Conservation (phyloP, 2,329 filamentous ascomycete genomes). For the Leptodontidium sp. region DNA sequence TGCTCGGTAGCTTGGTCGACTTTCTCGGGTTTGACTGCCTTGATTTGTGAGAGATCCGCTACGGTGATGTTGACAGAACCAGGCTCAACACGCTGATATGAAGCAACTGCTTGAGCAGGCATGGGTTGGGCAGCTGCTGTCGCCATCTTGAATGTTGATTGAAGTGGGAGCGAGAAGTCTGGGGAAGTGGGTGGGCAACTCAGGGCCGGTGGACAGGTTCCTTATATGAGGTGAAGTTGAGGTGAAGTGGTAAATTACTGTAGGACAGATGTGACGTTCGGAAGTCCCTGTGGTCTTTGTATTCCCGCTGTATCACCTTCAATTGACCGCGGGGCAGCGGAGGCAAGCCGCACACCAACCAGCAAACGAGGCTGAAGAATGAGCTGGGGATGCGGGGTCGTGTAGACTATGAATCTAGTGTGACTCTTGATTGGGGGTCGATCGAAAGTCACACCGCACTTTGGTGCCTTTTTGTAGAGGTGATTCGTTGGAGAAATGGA, state of each 20-base stretch:
- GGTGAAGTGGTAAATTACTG: too few relatives aligned
- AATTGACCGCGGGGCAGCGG: too few relatives aligned
- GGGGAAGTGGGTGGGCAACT: neutral
- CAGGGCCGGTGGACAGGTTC: too few relatives aligned
- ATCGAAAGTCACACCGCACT: too few relatives aligned
- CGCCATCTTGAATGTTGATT: constrained; percentile 26
- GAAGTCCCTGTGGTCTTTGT: neutral
- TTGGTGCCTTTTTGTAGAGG: neutral
- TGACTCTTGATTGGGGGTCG: too few relatives aligned
- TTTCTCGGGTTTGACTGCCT: constrained; percentile 44
- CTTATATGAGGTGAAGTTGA: too few relatives aligned
- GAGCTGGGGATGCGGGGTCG: neutral
- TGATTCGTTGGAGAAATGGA: neutral
- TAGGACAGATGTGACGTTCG: neutral
- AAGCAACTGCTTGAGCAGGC: constrained; percentile 38
- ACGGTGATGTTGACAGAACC: constrained; percentile 63
- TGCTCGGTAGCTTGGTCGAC: constrained; percentile 50
- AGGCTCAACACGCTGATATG: constrained; percentile 54
- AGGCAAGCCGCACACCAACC: neutral
- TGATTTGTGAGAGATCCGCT: constrained; percentile 52
- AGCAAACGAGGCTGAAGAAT: neutral
- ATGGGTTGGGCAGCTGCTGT: constrained; percentile 28
- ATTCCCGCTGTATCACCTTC: neutral
- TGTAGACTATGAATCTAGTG: neutral
- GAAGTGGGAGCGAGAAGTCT: neutral